Base-by-base conservation (phyloP, 345 rosid genomes). In the Moricandia arvensis region DNA sequence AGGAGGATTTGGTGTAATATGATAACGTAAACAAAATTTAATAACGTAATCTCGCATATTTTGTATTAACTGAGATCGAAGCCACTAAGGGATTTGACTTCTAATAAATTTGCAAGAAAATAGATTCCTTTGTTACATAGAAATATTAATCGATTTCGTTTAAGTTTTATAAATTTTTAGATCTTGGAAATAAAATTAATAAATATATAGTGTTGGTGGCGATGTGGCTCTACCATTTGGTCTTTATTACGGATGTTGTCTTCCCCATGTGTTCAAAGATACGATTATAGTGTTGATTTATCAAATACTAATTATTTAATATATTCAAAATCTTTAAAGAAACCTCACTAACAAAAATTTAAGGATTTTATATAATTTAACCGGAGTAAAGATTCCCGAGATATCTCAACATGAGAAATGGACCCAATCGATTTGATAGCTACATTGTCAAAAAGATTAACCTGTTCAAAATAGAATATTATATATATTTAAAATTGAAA, bases 241-340 rank as follows among this genome's bases (percentile, higher is more conserved):
- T 59, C 59, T 63, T 69, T 21, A 63, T 30, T 54, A 9, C 7
- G 59, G 55, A 59, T 70, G 24, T 57, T 55, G 80, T 70, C 80
- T 76, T 76, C 21, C 66, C 80, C 80, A 70, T 76, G 80, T 76
- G 80, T 55, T 16, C 66, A 76, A 76, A 17, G 71, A 76, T 70
- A 54, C 60, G 24, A 63, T 59, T 31, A 43, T 70, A 57, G 59
- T 55, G 69, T 69, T 60, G 18, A 75, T 15, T 35, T 53, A 75
- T 37, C 31, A 59, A 29, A n/a, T 43, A 21, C 49, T 43, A 12
- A 43, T 12, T 43, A 43, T 43, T 43, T 43, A 11, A 43, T 43
- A 43, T 43, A 43, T 66, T 43, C 60, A 21, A 29, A 29, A 29
- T 1, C 6, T 10, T 3, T 9, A 57, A 68, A 54, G 59, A 49